Evolutionary conservation across 2,329 filamentous ascomycete species (phyloP).

Genomic region (Neofusicoccum laricinum): DNA sequence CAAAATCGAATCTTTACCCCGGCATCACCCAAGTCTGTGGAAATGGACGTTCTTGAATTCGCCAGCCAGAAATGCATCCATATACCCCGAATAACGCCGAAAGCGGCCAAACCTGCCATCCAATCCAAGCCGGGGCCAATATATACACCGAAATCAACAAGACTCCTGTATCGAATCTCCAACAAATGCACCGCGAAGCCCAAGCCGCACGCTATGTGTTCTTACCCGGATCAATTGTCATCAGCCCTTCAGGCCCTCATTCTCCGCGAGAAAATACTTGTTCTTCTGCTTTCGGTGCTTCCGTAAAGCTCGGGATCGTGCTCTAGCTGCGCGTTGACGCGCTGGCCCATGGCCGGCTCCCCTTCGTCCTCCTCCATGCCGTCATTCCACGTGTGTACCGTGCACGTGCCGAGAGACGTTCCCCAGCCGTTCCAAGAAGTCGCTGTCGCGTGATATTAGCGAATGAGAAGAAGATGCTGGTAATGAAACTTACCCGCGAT

Average conservation of each 20-base stretch:
- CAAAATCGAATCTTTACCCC: slow-evolving; percentile 8
- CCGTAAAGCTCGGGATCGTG: slow-evolving; percentile 36
- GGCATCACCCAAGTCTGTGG: neutral
- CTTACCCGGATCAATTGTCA: neutral
- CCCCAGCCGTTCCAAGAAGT: slow-evolving; percentile 80
- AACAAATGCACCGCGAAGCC: neutral
- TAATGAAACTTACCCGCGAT: slow-evolving; percentile 57
- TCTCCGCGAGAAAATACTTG: slow-evolving; percentile 11
- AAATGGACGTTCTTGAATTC: no score
- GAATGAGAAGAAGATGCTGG: neutral
- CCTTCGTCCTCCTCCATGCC: slow-evolving; percentile 56
- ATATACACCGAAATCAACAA: neutral
- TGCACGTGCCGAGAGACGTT: slow-evolving; percentile 70
- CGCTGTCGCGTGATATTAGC: slow-evolving; percentile 48
- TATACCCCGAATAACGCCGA: neutral
- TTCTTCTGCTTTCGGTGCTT: neutral
- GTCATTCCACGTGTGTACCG: slow-evolving; percentile 75
- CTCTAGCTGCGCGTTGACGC: slow-evolving; percentile 36
- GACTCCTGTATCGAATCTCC: neutral
- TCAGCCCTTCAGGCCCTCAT: neutral
- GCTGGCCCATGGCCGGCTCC: slow-evolving; percentile 31
- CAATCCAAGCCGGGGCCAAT: neutral
- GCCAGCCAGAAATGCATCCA: neutral
- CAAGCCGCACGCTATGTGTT: neutral
- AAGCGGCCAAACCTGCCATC: neutral